These are phyloP conservation scores for Sporothrix brasiliensis DNA, from an alignment of 2,329 filamentous ascomycete species.

Conservation along the genomic window DNA sequence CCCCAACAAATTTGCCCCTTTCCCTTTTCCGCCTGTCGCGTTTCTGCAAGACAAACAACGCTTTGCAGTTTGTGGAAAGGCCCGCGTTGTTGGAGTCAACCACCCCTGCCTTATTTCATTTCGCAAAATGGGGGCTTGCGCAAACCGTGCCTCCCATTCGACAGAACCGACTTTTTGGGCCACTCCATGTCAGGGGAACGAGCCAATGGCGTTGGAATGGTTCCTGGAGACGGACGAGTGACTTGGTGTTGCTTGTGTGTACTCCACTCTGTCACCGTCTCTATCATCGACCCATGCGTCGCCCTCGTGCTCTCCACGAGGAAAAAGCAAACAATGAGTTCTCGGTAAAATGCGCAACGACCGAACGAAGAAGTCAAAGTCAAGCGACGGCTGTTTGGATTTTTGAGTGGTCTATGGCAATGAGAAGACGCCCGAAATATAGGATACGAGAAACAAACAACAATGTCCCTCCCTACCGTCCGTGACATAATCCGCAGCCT, in stretches of 20 bases:
- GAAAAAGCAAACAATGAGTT: not conserved
- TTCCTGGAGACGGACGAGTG: slow-evolving; percentile 8
- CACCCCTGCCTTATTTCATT: slow-evolving; percentile 30
- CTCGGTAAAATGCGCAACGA: no score
- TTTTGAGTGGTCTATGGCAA: not conserved
- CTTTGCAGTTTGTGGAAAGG: slow-evolving; percentile 26
- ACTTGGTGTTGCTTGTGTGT: slow-evolving; percentile 20
- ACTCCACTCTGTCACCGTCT: no score
- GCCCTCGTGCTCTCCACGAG: slow-evolving; percentile 13
- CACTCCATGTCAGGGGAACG: slow-evolving; percentile 3
- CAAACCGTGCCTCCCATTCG: slow-evolving; percentile 19
- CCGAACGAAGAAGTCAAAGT: not conserved
- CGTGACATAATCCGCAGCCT: not conserved
- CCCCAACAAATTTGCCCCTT: not conserved
- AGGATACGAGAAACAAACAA: not conserved
- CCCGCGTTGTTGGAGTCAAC: not conserved
- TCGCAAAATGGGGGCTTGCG: slow-evolving; percentile 26
- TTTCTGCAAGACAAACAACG: slow-evolving; percentile 20
- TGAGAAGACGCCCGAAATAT: not conserved
- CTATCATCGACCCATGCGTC: not conserved
- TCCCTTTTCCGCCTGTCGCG: slow-evolving; percentile 7
- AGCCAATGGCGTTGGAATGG: slow-evolving; percentile 25
- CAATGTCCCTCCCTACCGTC: not conserved
- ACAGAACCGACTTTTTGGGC: not conserved
- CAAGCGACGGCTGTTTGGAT: not conserved